phyloP scores from a whole-genome alignment of 371 early-diverging fungal species.

The Phascolomyces articulosus region DNA sequence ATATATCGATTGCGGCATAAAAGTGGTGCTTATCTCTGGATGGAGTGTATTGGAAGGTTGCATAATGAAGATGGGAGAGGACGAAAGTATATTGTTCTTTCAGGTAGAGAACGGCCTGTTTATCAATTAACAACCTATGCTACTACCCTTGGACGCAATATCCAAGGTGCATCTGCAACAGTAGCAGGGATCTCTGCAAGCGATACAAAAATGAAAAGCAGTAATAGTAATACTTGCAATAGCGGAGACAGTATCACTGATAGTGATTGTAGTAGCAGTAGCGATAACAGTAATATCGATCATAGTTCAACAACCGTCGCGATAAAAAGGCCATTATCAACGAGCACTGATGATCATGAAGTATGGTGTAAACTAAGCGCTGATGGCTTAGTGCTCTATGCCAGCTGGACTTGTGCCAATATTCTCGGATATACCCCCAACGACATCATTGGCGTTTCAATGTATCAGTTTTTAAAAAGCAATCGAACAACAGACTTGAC shows the following conservation, averaged over 20 bases:
- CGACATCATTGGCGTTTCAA: constrained; percentile 52
- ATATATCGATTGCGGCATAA: constrained; percentile 61
- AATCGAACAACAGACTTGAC: constrained; percentile 55
- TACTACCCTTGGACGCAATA: constrained; percentile 20
- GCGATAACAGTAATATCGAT: not conserved
- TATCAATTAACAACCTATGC: constrained; percentile 32
- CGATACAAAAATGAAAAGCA: too few relatives aligned
- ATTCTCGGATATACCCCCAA: constrained; percentile 47
- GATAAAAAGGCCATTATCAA: too few relatives aligned
- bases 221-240: too few relatives aligned
- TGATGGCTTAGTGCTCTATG: constrained; percentile 63
- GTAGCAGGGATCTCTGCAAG: not conserved
- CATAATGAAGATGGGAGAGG: constrained; percentile 59
- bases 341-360: constrained; percentile 25
- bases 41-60: constrained; percentile 62
- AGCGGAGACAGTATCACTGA: too few relatives aligned
- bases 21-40: constrained; percentile 59
- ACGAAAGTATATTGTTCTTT: constrained; percentile 65
- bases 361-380: constrained; percentile 67
- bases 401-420: constrained; percentile 41
- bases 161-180: constrained; percentile 1
- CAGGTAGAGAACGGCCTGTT: constrained; percentile 54
- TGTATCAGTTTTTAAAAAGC: constrained; percentile 59
- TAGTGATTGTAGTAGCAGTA: not conserved
- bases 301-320: too few relatives aligned